Base-by-base conservation (phyloP, 805 yeast species). In the Zygotorulaspora florentina region DNA sequence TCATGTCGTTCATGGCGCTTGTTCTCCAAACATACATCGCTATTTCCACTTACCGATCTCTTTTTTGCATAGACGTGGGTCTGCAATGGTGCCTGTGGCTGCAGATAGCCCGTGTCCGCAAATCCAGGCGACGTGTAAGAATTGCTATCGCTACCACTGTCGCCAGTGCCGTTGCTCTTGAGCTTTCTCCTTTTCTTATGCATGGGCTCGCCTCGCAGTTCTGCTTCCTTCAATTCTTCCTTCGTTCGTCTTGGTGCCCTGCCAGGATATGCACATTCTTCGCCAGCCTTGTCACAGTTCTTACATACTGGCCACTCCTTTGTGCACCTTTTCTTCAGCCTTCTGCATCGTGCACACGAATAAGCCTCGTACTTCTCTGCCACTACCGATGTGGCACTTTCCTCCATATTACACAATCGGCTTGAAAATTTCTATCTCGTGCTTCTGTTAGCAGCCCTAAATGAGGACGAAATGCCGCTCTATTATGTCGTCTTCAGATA, bases 291-390 rank as follows among this genome's bases (percentile, higher is more conserved):
- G 9, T 35, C 39, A 51, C 81, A 77, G 51, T 72, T 74, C 9
- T 50, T 45, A 51, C 81, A 77, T 13, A 52, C 58, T 0, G 80
- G 80, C 1, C 58, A 44, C 17, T 71, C 64, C 51, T 74, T 71
- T 1, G 75, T 64, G 53, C 81, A 77, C 51, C 71, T 73, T 58
- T 76, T 76, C 59, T 76, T 77, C 31, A 74, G 57, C 40, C 69
- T 61, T 41, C 80, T 64, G 53, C 81, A 77, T 33, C 79, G 55
- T 13, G 69, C 57, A 54, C 81, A 76, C 1, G 77, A 67, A 40
- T 69, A 68, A 0, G 52, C 36, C n/a, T 61, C 62, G 20, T 44
- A 42, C 17, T 43, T 38, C 11, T 29, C 26, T 25, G 38, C 20
- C 36, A 16, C 8, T n/a, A 16, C 17, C 10, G 13, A 23, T 17